Conservation (phyloP, 179 eudicot species). For the Silene vulgaris region DNA sequence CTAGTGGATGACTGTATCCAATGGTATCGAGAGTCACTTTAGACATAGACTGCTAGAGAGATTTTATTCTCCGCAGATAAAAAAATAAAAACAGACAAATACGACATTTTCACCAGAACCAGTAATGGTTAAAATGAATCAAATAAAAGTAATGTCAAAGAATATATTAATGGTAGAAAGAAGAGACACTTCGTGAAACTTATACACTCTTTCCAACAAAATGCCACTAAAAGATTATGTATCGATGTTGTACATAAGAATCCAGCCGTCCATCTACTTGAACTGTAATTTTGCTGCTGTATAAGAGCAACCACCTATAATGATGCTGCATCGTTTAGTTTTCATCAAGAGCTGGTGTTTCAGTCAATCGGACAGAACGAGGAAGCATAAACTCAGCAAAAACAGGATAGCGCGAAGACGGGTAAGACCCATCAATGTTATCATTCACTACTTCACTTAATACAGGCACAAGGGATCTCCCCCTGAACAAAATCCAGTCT, state of each 20-base stretch:
- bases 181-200: too few species aligned
- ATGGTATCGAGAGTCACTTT: too few species aligned
- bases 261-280: background rate
- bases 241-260: background rate
- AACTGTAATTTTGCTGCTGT: background rate
- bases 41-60: too few species aligned
- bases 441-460: slow-evolving; percentile 82
- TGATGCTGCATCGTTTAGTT: slow-evolving; percentile 14
- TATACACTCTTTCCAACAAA: background rate
- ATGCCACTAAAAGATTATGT: background rate
- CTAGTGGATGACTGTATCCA: too few species aligned
- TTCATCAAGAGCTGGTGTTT: slow-evolving; percentile 39
- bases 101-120: too few species aligned
- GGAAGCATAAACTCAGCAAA: slow-evolving; percentile 95
- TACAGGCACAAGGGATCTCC: slow-evolving; percentile 79
- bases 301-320: background rate
- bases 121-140: too few species aligned
- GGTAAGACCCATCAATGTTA: slow-evolving; percentile 78
- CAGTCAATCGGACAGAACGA: slow-evolving; percentile 71
- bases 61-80: too few species aligned
- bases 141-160: too few species aligned
- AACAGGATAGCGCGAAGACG: slow-evolving; percentile 90
- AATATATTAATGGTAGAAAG: too few species aligned
- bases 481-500: slow-evolving; percentile 86
- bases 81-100: too few species aligned